Base-by-base conservation (phyloP, 331 rosid genomes). In the Dryas integrifolia region DNA sequence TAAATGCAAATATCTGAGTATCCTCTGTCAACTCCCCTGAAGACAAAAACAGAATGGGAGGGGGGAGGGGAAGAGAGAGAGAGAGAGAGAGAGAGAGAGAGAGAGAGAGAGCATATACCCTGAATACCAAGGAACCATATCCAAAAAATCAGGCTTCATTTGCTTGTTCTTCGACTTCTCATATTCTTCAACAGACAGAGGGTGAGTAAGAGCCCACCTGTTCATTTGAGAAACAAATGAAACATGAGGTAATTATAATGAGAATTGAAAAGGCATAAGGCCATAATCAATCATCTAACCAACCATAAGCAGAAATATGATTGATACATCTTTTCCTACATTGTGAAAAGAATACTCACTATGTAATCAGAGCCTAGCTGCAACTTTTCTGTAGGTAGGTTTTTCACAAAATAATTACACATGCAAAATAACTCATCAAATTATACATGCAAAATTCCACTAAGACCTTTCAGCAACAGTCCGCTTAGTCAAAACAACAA, bases 101-200 rank as follows among this genome's bases (percentile, higher is more conserved):
- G 18, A 26, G 35, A 64, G 59, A 61, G 68, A 47, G 63, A 72
- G 57, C 26, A 43, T 65, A 77, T 89, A 89, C 97, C 99, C 97
- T 21, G 99, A 95, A 88, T 92, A 95, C 97, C 99, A 95, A 74
- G 97, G 99, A 86, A 95, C 99, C 97, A 95, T 95, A 70, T 95
- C 99, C 77, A 95, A 76, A 84, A 92, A 95, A 61, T 84, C 88
- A 72, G 99, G 99, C 81, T 83, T 92, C 97, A 95, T 73, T 79
- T 92, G 96, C 89, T 88, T 92, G 86, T 80, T 87, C 91, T 94
- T 95, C 58, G 85, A 15, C 85, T 85, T 85, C 78, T 87, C 93
- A 79, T 72, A 84, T 83, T 92, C 97, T 85, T 92, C 84, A 66
- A 85, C 86, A 67, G 97, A 90, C 65, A 89, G 65, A 18, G 96